phyloP scores from a whole-genome alignment of 2,329 filamentous ascomycete species.

The Ophiostoma australiae region DNA sequence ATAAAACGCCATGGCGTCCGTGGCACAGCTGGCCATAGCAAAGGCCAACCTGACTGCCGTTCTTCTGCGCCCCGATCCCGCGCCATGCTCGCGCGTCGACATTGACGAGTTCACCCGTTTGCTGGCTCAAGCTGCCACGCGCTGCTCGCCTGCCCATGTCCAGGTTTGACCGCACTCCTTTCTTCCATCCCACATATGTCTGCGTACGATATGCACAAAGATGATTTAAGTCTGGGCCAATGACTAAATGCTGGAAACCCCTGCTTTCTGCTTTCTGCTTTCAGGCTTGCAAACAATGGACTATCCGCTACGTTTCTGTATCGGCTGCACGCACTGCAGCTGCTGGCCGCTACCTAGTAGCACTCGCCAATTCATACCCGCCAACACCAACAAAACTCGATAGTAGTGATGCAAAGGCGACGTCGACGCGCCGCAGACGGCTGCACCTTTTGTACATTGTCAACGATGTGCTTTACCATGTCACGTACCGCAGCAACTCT shows the following conservation, averaged over 20 bases:
- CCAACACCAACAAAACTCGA: conserved; percentile 28
- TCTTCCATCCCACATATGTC: not conserved
- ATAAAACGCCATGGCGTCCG: conserved; percentile 37
- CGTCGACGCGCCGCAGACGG: conserved; percentile 57
- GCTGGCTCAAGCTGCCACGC: conserved; percentile 59
- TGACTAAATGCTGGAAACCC: conserved; percentile 12
- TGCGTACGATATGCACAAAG: not conserved
- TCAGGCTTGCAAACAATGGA: conserved; percentile 86
- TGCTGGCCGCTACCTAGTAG: conserved; percentile 70
- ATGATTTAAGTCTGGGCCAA: not conserved
- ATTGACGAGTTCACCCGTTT: conserved; percentile 64
- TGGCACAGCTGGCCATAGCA: conserved; percentile 68
- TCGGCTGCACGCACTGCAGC: conserved; percentile 62
- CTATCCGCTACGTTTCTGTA: conserved; percentile 64
- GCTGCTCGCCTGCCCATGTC: conserved; percentile 75
- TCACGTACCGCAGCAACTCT: conserved; percentile 64
- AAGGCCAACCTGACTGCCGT: conserved; percentile 73
- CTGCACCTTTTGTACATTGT: conserved; percentile 74
- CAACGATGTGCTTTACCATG: conserved; percentile 72
- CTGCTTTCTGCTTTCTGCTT: not conserved
- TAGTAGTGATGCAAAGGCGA: conserved; percentile 25
- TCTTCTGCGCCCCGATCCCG: conserved; percentile 70
- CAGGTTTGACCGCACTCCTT: conserved; percentile 62
- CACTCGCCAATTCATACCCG: conserved; percentile 58
- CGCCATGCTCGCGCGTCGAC: conserved; percentile 60